Conservation (phyloP, 2,329 filamentous ascomycete species). For the Stachybotrys chartarum region DNA sequence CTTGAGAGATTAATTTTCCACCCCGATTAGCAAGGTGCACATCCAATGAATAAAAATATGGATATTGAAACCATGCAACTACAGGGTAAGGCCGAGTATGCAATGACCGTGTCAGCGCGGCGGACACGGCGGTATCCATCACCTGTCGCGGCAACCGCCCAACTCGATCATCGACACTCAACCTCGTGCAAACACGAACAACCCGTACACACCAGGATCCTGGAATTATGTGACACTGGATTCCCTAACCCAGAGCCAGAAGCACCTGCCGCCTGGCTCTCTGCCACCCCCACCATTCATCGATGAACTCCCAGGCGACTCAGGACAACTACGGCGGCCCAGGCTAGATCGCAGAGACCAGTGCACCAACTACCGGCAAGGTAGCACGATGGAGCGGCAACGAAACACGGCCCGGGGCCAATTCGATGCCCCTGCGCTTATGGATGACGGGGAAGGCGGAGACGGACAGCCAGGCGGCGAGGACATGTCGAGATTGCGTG, state of each 20-base stretch:
- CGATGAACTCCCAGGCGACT: not conserved
- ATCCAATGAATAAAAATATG: too few relatives aligned
- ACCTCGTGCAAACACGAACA: too few relatives aligned
- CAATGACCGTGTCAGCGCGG: too few relatives aligned
- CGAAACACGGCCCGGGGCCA: constrained; percentile 2
- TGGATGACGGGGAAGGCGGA: constrained; percentile 17
- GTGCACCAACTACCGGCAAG: not conserved
- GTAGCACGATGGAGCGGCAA: not conserved
- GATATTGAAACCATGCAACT: too few relatives aligned
- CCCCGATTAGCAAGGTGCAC: too few relatives aligned
- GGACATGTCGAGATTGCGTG: constrained; percentile 7
- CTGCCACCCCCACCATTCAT: not conserved
- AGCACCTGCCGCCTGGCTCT: not conserved
- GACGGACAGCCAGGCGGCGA: constrained; percentile 10
- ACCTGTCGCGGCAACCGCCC: not conserved
- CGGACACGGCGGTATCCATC: too few relatives aligned
- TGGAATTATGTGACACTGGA: not conserved
- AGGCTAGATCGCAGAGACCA: not conserved
- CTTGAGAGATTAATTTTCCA: too few relatives aligned
- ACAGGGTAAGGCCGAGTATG: too few relatives aligned
- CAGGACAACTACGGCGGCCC: not conserved
- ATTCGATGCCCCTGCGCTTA: constrained; percentile 24
- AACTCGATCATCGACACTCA: not conserved
- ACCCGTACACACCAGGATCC: not conserved
- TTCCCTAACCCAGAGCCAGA: not conserved